Percentiles rank a stretch among this genome's conserved stretches.
These are phyloP conservation scores for Tagetes patula DNA, from an alignment of 129 eudicot genomes.

Conservation along the genomic window DNA sequence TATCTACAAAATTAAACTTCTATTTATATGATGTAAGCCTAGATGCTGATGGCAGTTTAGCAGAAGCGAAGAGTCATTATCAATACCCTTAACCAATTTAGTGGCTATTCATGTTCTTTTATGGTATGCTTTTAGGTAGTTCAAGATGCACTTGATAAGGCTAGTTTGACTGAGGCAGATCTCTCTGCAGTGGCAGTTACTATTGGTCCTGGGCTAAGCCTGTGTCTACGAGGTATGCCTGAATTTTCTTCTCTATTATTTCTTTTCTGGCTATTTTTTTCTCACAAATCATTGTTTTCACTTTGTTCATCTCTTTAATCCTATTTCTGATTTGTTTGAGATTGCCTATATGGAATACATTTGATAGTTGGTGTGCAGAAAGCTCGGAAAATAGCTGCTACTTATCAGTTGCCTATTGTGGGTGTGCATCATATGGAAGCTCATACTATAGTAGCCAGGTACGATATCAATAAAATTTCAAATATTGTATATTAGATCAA, in stretches of 20 bases:
- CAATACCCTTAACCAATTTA: constrained; percentile 12
- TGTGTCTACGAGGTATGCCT: constrained; percentile 77
- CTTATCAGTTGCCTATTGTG: constrained; percentile 70
- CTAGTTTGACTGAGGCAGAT: constrained; percentile 64
- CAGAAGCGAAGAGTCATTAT: constrained; percentile 6
- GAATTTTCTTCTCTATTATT: background rate
- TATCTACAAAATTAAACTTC: background rate
- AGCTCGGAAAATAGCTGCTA: constrained; percentile 83
- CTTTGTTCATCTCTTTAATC: background rate
- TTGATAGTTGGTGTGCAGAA: constrained; percentile 86
- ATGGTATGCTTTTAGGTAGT: constrained; percentile 58
- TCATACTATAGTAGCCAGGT: constrained; percentile 96
- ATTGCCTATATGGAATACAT: constrained; percentile 15
- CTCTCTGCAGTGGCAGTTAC: constrained; percentile 99
- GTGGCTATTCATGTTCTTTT: background rate
- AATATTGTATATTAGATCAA: background rate
- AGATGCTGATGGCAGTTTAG: constrained; percentile 9
- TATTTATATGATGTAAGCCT: background rate
- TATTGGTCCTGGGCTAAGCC: constrained; percentile 96
- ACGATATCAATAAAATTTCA: background rate
- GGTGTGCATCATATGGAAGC: constrained; percentile 99
- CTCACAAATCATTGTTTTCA: background rate
- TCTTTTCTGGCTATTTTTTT: constrained; percentile 3
- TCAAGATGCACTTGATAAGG: constrained; percentile 88
- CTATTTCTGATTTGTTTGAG: constrained; percentile 9